Evolutionary conservation across 2,329 filamentous ascomycete genomes (phyloP), one percentile per base, ranked within the genome.

Genomic region (Pseudodiploospora longispora): DNA sequence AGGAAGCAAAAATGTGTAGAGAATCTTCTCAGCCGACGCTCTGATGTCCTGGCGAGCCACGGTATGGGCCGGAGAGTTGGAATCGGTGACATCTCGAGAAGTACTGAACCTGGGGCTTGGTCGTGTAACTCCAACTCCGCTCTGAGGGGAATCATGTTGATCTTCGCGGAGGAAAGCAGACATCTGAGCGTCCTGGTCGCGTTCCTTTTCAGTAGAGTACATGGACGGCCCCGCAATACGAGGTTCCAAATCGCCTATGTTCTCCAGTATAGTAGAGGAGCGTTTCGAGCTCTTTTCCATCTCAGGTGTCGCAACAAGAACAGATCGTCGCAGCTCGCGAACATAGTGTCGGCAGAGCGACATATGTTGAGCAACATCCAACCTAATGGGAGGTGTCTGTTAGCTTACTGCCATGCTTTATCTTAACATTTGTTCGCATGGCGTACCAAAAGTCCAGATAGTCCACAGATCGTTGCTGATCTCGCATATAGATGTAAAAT

Each of bases 401-500:
- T 45, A 36, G 43, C 38, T 10, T 27, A 36, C 40, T 19, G 12
- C 35, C 30, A 36, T 34, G 36, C 43, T 28, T 9, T 10, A 41
- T 34, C n/a, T 34, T 34, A 5, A 27, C n/a, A 6, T 3, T n/a
- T 29, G 2, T 35, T 34, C 5, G 6, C 4, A 41, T 8, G 10
- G 62, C 80, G 47, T 72, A 97, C 93, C 94, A 98, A 67, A 98
- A 98, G 63, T 98, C 93, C 36, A 98, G 72, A 59, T 98, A 98
- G 60, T 98, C 93, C 9, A 98, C 93, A 6, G 91, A 96, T 63
- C 90, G 82, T 66, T 98, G 93, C 67, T 96, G 90, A 65, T 98
- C 94, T 58, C 93, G 82, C 93, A 98, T 98, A 69, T 95, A 98
- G 57, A 98, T 98, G 69, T 98, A 98, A 71, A 98, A 98, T 2